phyloP scores from a whole-genome alignment of 345 rosid genomes.

The Euphorbia peplus region DNA sequence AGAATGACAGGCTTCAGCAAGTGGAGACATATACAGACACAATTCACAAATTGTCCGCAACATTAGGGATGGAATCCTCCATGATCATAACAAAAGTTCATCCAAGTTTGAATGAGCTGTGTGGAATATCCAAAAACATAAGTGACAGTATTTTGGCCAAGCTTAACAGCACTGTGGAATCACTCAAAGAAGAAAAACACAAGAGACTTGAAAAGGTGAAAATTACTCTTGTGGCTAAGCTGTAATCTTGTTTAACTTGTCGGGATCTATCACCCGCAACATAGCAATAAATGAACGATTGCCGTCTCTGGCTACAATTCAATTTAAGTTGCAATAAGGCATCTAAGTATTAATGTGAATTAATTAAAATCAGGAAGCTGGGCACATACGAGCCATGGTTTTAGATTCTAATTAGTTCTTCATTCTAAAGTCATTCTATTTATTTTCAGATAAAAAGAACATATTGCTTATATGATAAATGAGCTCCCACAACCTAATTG shows the following conservation, averaged over 20 bases:
- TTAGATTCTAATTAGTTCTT: not conserved
- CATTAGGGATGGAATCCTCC: conserved; percentile 88
- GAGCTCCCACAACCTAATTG: conserved; percentile 5
- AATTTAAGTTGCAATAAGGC: conserved; percentile 5
- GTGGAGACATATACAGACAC: conserved; percentile 71
- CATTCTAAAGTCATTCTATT: conserved; percentile 11
- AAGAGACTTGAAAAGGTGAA: conserved; percentile 84
- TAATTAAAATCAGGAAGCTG: conserved; percentile 7
- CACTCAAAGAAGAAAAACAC: conserved; percentile 77
- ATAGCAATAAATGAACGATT: not conserved
- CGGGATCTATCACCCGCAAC: not conserved
- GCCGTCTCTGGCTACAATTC: not conserved
- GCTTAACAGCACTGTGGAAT: conserved; percentile 72
- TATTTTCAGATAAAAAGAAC: not conserved
- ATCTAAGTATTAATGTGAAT: conserved; percentile 3
- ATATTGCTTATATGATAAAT: conserved; percentile 1
- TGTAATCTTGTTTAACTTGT: conserved; percentile 9
- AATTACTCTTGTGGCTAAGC: conserved; percentile 10
- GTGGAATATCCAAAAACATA: conserved; percentile 90
- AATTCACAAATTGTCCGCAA: conserved; percentile 60
- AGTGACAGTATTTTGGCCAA: conserved; percentile 74
- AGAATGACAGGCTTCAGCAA: conserved; percentile 83
- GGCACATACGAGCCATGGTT: not conserved
- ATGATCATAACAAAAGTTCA: conserved; percentile 95
- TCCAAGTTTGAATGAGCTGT: conserved; percentile 83